Conservation (phyloP, 2,329 filamentous ascomycete genomes). For the Colletotrichum echinochloae region DNA sequence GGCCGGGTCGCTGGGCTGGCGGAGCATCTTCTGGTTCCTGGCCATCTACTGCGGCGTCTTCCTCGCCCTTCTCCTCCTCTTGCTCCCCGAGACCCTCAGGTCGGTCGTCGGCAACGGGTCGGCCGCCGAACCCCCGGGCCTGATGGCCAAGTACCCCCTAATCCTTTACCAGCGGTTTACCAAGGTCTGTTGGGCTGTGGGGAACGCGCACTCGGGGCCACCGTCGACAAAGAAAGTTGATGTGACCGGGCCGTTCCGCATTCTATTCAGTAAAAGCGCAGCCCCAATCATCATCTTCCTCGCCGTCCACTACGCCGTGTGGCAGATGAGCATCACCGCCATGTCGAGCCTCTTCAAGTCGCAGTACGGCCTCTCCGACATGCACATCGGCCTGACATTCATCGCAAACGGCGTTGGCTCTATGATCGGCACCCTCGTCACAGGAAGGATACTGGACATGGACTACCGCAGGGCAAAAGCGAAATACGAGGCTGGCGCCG, state of each 20-base stretch:
- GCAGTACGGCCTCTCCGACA: conserved; percentile 56
- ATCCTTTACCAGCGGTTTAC: conserved; percentile 49
- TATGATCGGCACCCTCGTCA: conserved; percentile 64
- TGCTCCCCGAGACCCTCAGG: conserved; percentile 61
- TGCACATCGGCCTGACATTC: conserved; percentile 63
- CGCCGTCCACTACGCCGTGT: conserved; percentile 64
- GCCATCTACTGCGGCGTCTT: conserved; percentile 55
- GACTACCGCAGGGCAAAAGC: conserved; percentile 60
- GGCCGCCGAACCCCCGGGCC: conserved; percentile 40
- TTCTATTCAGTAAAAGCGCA: conserved; percentile 59
- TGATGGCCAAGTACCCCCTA: conserved; percentile 48
- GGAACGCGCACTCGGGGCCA: too few species aligned
- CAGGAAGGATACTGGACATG: conserved; percentile 63
- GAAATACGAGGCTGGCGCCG: conserved; percentile 33
- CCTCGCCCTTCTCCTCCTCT: conserved; percentile 53
- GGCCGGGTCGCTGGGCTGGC: conserved; percentile 63
- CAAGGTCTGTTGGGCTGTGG: conserved; percentile 41
- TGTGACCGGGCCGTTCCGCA: conserved; percentile 58
- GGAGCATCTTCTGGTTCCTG: conserved; percentile 67
- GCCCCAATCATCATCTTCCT: conserved; percentile 60
- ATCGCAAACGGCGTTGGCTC: conserved; percentile 67
- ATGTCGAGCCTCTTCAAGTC: conserved; percentile 62
- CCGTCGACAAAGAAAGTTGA: conserved; percentile 52
- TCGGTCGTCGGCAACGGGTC: conserved; percentile 58
- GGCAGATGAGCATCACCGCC: conserved; percentile 67